phyloP scores from a whole-genome alignment of 805 yeast genomes.

The Nakazawaea anatomiae region DNA sequence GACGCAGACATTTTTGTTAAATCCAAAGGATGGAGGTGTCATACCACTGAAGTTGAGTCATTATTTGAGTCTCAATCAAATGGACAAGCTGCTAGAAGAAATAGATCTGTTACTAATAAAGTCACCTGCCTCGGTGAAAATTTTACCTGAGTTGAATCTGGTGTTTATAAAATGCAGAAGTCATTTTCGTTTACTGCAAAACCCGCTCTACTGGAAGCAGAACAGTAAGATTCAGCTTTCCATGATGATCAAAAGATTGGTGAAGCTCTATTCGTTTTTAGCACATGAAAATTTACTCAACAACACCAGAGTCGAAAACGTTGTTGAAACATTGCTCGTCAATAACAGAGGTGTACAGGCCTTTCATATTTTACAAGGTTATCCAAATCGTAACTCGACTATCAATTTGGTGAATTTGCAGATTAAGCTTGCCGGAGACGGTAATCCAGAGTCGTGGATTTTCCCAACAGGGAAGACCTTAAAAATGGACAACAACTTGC shows the following conservation, averaged over 20 bases:
- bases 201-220: neutral
- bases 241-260: neutral
- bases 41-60: neutral
- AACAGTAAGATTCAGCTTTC: neutral
- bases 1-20: neutral
- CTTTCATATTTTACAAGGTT: neutral
- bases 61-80: neutral
- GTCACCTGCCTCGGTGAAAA: neutral
- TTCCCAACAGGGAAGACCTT: constrained; percentile 14
- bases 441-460: constrained; percentile 19
- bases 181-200: neutral
- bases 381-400: neutral
- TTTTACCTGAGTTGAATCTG: neutral
- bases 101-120: neutral
- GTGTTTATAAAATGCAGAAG: neutral
- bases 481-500: constrained; percentile 9
- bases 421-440: constrained; percentile 18
- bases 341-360: constrained; percentile 1
- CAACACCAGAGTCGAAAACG: neutral
- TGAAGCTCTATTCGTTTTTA: neutral
- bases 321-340: neutral
- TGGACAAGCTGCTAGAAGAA: neutral
- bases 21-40: neutral
- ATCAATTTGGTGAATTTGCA: constrained; percentile 11
- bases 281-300: neutral